Base-by-base conservation (phyloP, 441 rosid genomes). In the Cnidoscolus chayamansa region DNA sequence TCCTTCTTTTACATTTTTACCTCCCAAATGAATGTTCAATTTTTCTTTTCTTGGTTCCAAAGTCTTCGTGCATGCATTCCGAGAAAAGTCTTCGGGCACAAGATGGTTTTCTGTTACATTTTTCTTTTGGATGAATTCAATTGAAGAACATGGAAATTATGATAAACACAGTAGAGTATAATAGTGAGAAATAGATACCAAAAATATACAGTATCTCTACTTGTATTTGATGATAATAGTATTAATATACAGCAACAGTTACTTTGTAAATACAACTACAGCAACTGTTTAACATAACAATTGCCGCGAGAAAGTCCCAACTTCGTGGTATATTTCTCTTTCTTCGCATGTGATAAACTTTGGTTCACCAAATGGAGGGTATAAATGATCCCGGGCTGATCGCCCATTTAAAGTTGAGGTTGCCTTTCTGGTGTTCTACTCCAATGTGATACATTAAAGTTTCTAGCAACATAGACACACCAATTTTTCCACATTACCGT, bases 191-290 rank as follows among this genome's bases (percentile, higher is more conserved):
- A 35, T 35, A 30, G 19, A 8, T 37, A 17, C 12, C 25, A n/a
- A 12, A 76, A 61, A 30, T 53, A 54, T 3, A 59, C 15, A 40
- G 40, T 43, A 40, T 63, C 32, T 13, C 5, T 50, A 45, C 65
- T 68, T 62, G 49, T 6, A 47, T 55, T 72, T 47, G 49, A 55
- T 19, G 16, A 37, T 17, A 35, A 19, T 60, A 15, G 31, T 6
- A 9, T n/a, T 54, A 50, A 13, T 15, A 50, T 15, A 56, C 53
- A 65, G 55, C 12, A 67, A 61, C 62, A 70, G n/a, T 59, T 58
- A 30, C 47, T 72, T 13, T 10, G 15, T n/a, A 37, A 45, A 50
- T 63, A 16, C 40, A 20, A 57, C 0, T 25, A 61, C 60, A 50
- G 51, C 40, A 19, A 43, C 15, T 31, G 30, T 59, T 61, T 70